Evolutionary conservation across 306 rosid genomes (phyloP), one percentile per base, ranked within the genome.

Genomic region (Aeschynomene evenia): DNA sequence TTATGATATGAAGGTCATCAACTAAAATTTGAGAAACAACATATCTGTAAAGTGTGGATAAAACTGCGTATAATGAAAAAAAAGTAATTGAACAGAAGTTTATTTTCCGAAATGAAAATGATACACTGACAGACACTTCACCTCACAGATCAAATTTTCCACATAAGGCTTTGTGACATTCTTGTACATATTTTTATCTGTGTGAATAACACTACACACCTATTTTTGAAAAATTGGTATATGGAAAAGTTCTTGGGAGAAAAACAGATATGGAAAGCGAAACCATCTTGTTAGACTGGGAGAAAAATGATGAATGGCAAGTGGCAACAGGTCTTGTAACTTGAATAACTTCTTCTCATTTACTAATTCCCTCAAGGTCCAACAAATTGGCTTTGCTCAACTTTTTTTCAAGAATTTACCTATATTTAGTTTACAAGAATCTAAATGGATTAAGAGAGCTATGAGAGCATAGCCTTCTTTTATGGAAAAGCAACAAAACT

Each of bases 391-490:
- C 49, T 50, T 37, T 40, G 1, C 23, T 53, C 33, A 24, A 53
- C 12, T 11, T 52, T 11, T 52, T 69, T 53, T 42, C 23, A 53
- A 52, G 66, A 53, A 29, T 62, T 68, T 62, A 63, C 40, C 52
- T 48, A 63, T 3, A 55, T 10, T 66, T 37, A 28, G 29, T 71
- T 26, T 66, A 71, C 70, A 71, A 57, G 65, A 72, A 72, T 72
- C 11, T 23, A 26, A 57, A 63, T 69, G 70, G 22, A 21, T 45
- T 18, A 42, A 20, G 42, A 20, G 42, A 63, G 51, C 26, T 22
- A 1, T 26, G 60, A 69, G 56, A 49, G 29, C 40, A 53, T 21
- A 39, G 6, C 49, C 49, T 21, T 51, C 19, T 72, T 50, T 50
- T 11, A 36, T 50, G 57, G 67, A 23, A 6, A 11, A 45, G 66